Evolutionary conservation across 495 filamentous ascomycete genomes (phyloP).

Genomic region (Hyaloscypha bicolor): DNA sequence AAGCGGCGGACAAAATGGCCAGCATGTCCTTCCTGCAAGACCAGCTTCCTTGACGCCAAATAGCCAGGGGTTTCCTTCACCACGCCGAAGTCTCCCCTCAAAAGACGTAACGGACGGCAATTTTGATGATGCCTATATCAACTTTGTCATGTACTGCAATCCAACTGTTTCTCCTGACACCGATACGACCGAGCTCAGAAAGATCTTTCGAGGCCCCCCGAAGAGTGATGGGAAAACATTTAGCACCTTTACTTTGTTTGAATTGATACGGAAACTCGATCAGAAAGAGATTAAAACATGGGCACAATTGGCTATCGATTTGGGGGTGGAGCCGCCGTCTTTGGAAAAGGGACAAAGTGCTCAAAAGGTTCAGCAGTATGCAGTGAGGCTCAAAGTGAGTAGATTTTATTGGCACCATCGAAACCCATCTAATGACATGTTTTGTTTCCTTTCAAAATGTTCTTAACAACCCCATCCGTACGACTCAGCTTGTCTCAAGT

Average conservation of each 20-base stretch:
- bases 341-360: conserved; percentile 86
- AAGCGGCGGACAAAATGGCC: neutral
- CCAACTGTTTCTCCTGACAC: conserved; percentile 71
- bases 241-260: conserved; percentile 77
- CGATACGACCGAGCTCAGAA: conserved; percentile 73
- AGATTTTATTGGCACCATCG: conserved; percentile 23
- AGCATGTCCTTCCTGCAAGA: neutral
- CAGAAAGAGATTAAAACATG: conserved; percentile 93
- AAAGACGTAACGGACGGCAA: conserved; percentile 69
- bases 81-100: conserved; percentile 57
- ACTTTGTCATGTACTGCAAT: conserved; percentile 92
- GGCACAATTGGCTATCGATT: conserved; percentile 84
- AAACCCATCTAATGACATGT: conserved; percentile 4
- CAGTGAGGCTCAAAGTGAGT: conserved; percentile 83
- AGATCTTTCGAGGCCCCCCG: conserved; percentile 80
- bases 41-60: conserved; percentile 2
- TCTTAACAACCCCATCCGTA: neutral
- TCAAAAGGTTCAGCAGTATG: conserved; percentile 98
- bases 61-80: neutral
- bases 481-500: neutral
- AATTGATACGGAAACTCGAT: conserved; percentile 82
- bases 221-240: conserved; percentile 94
- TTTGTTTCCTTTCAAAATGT: neutral
- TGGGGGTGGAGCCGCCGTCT: conserved; percentile 89
- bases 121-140: conserved; percentile 85